Evolutionary conservation across 2,329 filamentous ascomycete genomes (phyloP), one percentile per base, ranked within the genome.

Genomic region (Pezicula carpinea): DNA sequence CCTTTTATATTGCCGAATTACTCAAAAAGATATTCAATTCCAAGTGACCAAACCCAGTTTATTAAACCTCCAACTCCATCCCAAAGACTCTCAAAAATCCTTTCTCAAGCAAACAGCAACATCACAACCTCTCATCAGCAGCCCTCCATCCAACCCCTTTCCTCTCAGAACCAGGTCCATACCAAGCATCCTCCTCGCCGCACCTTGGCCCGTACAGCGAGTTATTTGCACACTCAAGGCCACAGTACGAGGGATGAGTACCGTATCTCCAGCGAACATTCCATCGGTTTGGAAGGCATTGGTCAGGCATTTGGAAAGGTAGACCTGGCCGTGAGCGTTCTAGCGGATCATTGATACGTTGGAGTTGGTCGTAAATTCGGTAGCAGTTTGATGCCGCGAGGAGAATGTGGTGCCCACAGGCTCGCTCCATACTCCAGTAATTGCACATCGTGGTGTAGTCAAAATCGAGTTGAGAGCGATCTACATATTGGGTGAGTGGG

Each of bases 161-260:
- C 34, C 60, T 60, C 47, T 59, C 52, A 36, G 46, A 52, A 8
- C 58, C 59, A 5, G 58, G 55, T 11, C 60, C 60, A 52, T 56
- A 63, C 22, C 51, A 48, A 32, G 60, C 59, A 50, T 55, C 54
- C 5, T 40, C 49, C 23, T 44, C 47, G n/a, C 60, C 58, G 51
- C 52, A 59, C 38, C 60, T 57, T 41, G 34, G 14, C 32, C 34
- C 46, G 41, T 49, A 53, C 7, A 49, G 7, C 6, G 43, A 53
- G 53, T 61, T 63, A 45, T 62, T 63, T 42, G 51, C 58, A 51
- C 60, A 63, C 48, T 63, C 60, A 15, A 34, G 52, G 15, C 51
- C 47, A 41, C 59, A 63, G 41, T 57, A 60, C 13, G 10, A 22
- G 26, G 38, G 38, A 14, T 53, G 53, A 13, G 53, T 47, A 6